Evolutionary conservation across 1,139 yeast species (phyloP), one percentile per base, ranked within the genome.

Genomic region (Barnettozyma hawaiiensis): DNA sequence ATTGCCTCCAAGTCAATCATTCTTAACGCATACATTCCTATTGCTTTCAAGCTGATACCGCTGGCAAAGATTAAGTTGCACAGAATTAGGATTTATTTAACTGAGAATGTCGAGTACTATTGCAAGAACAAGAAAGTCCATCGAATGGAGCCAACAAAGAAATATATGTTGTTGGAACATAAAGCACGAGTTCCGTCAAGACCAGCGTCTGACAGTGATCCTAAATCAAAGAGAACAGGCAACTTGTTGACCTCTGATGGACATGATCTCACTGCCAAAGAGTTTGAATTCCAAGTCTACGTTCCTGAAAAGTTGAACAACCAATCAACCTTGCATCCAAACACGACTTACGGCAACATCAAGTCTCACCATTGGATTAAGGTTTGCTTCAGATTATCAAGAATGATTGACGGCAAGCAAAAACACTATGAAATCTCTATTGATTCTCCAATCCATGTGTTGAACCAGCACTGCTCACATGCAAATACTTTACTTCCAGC

Each of bases 321-420:
- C 45, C 66, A 73, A 55, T 64, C 65, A 47, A 59, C 65, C 41
- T 63, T 89, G 35, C 95, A 85, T 56, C 95, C 96, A 2, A 92
- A 90, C 61, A 85, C 96, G 1, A 77, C 87, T 3, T 81, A 74
- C 53, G 76, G 75, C 28, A 78, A 79, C 53, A 85, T 92, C 50
- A 86, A 86, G 62, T 73, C 90, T 7, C 92, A 85, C 55, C 98
- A 92, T 64, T 90, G 97, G 97, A 78, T 92, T 54, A 92, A 90
- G 62, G 75, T 92, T 12, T 82, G 94, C 48, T 64, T 92, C 41
- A 69, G 97, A 41, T 70, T 92, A 23, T 85, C 95, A 12, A 77
- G 75, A 51, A 60, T 70, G 10, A 79, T 81, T 42, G 68, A 69
- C 39, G 76, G 68, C 37, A 82, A 75, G 64, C 66, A 94, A 31